Conservation (phyloP, 192 early-diverging fungal species). For the Helicostylum pulchrum region DNA sequence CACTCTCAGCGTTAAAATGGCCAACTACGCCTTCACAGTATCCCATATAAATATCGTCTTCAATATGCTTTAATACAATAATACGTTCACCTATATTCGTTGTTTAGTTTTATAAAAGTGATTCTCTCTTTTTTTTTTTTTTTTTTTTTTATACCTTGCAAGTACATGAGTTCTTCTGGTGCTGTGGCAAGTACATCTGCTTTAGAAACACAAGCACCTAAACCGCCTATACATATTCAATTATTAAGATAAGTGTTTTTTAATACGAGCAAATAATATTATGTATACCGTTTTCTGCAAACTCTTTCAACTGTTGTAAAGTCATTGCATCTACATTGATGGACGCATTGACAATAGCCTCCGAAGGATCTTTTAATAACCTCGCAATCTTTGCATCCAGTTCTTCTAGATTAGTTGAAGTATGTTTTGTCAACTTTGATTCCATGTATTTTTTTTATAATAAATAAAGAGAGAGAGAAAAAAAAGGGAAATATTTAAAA, state of each 20-base stretch:
- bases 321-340: slow-evolving; percentile 24
- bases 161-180: slow-evolving; percentile 45
- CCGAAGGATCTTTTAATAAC: slow-evolving; percentile 21
- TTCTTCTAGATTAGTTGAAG: slow-evolving; percentile 31
- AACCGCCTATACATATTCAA: slow-evolving; percentile 29
- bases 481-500: too few species aligned
- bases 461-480: too few species aligned
- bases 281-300: slow-evolving; percentile 34
- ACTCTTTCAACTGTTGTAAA: slow-evolving; percentile 18
- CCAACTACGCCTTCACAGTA: slow-evolving; percentile 60
- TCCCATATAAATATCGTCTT: slow-evolving; percentile 44
- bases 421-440: slow-evolving; percentile 26
- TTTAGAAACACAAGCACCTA: slow-evolving; percentile 43
- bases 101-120: not conserved
- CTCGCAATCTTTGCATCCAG: slow-evolving; percentile 25
- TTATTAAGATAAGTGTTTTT: not conserved
- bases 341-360: not conserved
- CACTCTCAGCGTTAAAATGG: slow-evolving; percentile 43
- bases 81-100: slow-evolving; percentile 33
- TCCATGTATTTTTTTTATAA: slow-evolving; percentile 5
- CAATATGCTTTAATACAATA: slow-evolving; percentile 37
- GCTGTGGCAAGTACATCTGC: slow-evolving; percentile 36
- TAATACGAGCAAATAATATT: not conserved
- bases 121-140: not conserved
- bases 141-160: slow-evolving; percentile 30